phyloP scores from a whole-genome alignment of 495 filamentous ascomycete species.

The Aspergillus avenaceus region DNA sequence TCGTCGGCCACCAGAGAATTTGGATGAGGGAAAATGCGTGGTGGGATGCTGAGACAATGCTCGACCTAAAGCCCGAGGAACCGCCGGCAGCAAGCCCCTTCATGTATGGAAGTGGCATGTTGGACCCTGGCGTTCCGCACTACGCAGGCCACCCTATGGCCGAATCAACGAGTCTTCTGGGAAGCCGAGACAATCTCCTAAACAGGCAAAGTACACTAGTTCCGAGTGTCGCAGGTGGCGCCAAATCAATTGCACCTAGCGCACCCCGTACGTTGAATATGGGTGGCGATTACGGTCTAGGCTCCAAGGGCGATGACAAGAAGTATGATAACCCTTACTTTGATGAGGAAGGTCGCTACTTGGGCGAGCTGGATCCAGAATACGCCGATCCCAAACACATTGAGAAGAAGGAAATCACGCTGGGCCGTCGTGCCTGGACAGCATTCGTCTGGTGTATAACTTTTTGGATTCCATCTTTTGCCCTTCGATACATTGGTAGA shows the following conservation, averaged over 20 bases:
- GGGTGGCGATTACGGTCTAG: conserved; percentile 81
- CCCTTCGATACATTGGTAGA: conserved; percentile 74
- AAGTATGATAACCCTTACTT: conserved; percentile 66
- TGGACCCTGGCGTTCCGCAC: conserved; percentile 26
- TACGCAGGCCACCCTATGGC: conserved; percentile 40
- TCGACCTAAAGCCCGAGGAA: conserved; percentile 77
- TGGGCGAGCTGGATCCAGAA: conserved; percentile 66
- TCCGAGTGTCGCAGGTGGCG: conserved; percentile 49
- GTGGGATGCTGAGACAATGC: conserved; percentile 98
- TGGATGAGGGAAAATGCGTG: conserved; percentile 94
- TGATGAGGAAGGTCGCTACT: conserved; percentile 50
- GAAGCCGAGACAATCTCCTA: conserved; percentile 66
- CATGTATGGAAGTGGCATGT: conserved; percentile 29
- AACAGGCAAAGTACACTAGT: conserved; percentile 58
- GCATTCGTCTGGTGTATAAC: conserved; percentile 78
- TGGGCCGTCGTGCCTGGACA: conserved; percentile 71
- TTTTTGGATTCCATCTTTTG: conserved; percentile 91
- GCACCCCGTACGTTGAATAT: conserved; percentile 56
- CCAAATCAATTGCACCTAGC: conserved; percentile 72
- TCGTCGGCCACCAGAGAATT: conserved; percentile 82
- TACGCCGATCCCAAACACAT: conserved; percentile 72
- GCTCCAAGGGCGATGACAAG: conserved; percentile 75
- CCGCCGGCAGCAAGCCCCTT: conserved; percentile 24
- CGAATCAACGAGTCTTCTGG: conserved; percentile 58
- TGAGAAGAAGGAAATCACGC: conserved; percentile 60